These are phyloP conservation scores for Ophioceras dolichostomum DNA, from an alignment of 2,329 filamentous ascomycete genomes.

Conservation along the genomic window DNA sequence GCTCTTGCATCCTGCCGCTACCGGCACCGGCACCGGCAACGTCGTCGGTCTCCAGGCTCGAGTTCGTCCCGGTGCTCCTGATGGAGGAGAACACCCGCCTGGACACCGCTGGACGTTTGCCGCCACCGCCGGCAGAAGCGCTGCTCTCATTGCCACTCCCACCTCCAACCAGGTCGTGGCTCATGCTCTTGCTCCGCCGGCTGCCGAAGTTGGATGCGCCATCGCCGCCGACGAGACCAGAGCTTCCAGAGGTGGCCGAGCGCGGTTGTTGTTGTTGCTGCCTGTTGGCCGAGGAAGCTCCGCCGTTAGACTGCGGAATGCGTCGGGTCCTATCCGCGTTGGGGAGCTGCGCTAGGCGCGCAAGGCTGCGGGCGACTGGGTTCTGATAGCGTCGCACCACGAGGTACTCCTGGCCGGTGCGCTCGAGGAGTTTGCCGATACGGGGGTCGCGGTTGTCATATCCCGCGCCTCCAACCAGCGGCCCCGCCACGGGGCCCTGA, in stretches of 20 bases:
- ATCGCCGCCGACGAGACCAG: slow-evolving; percentile 13
- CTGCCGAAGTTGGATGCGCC: slow-evolving; percentile 9
- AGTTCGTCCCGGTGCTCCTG: slow-evolving; percentile 14
- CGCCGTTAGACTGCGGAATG: slow-evolving; percentile 29
- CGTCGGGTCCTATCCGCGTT: slow-evolving; percentile 35
- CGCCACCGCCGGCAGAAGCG: neutral
- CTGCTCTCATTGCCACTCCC: slow-evolving; percentile 1
- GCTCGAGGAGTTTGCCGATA: slow-evolving; percentile 52
- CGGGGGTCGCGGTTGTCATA: slow-evolving; percentile 51
- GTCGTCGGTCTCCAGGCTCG: slow-evolving; percentile 35
- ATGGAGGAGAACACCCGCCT: slow-evolving; percentile 6
- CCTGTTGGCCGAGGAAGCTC: no score
- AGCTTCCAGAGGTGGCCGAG: neutral
- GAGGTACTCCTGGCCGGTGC: slow-evolving; percentile 61
- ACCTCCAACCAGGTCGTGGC: slow-evolving; percentile 24
- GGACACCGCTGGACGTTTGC: slow-evolving; percentile 5
- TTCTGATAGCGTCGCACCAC: slow-evolving; percentile 63
- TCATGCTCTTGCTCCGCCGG: slow-evolving; percentile 18
- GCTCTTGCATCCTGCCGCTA: slow-evolving; percentile 19
- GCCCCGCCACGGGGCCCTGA: slow-evolving; percentile 18
- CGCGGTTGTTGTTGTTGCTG: no score
- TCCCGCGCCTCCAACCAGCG: slow-evolving; percentile 38
- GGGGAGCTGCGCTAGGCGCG: slow-evolving; percentile 38
- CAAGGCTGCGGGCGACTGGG: slow-evolving; percentile 51
- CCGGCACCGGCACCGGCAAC: slow-evolving; percentile 10